Base-by-base conservation (phyloP, 129 eudicot species). In the Flaveria trinervia region DNA sequence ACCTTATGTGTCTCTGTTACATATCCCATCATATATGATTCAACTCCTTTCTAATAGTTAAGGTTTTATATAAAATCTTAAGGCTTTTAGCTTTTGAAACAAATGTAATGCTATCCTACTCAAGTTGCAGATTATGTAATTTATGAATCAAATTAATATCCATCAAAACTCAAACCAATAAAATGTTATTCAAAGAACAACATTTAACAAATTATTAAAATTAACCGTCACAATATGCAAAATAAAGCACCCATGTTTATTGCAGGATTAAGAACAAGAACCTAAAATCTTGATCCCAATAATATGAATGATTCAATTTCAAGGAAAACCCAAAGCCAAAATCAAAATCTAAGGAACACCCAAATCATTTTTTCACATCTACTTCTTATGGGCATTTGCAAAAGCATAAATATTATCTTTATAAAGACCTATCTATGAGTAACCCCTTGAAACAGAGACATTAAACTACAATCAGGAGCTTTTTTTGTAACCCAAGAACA, bases 181-280 rank as follows among this genome's bases (percentile, higher is more conserved):
- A 72, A 39, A 33, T 52, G 76, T 10, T 12, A 54, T 23, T 26
- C 45, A 71, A 28, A 28, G 3, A 17, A 16, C 12, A 39, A 18
- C 57, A 14, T 15, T 43, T 73, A 55, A 57, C 45, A 57, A 22
- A 36, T 16, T 26, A 41, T 11, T 73, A 16, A 57, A 73, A 74
- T 30, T 22, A 44, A 59, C 59, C 59, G 45, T 45, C 70, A 61
- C 46, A 59, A 39, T 56, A 3, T 43, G 45, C 57, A 74, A 74
- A 30, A 45, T 45, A 74, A 74, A 61, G 46, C 8, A 60, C 46
- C 70, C 61, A 48, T 62, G 4, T 62, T 62, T 62, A 43, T 62
- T 26, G 14, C 71, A 45, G 5, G 26, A 75, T 28, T 14, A 26
- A 61, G 13, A 62, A 75, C 71, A 75, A 48, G 9, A 62, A 75